These are phyloP conservation scores for Larix sibirica DNA, from an alignment of 83 land plant species.

Conservation along the genomic window DNA sequence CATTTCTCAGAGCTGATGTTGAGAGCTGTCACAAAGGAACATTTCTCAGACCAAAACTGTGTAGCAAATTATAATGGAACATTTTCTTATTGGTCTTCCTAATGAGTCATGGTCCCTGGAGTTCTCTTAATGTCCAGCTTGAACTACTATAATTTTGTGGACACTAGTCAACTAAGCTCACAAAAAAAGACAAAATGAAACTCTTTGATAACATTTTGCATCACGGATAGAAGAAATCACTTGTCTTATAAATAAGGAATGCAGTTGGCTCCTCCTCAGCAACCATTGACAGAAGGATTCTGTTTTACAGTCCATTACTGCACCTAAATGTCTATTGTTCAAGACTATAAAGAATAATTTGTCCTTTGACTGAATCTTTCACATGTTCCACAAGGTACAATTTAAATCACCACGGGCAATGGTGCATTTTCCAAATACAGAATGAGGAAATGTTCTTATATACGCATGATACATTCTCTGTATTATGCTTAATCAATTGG, in stretches of 20 bases:
- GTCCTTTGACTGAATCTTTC: neutral
- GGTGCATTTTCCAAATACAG: neutral
- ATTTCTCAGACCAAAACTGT: neutral
- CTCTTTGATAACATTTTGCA: neutral
- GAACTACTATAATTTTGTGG: neutral
- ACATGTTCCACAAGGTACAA: neutral
- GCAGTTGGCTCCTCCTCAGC: slow-evolving; percentile 1
- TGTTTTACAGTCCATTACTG: neutral
- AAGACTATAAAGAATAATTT: neutral
- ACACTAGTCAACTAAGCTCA: neutral
- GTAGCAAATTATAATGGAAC: neutral
- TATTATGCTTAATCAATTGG: no score
- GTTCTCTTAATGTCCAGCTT: neutral
- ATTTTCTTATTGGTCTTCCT: neutral
- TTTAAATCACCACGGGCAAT: neutral
- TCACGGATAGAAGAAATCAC: neutral
- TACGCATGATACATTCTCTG: neutral
- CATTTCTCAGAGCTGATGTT: neutral
- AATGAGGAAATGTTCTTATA: neutral
- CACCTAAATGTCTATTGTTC: neutral
- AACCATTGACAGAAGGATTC: neutral
- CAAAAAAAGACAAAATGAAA: neutral
- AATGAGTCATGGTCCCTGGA: neutral
- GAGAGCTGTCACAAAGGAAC: neutral
- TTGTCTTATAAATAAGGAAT: neutral